Base-by-base conservation (phyloP, 2,329 filamentous ascomycete genomes). In the Fusarium staphyleae region DNA sequence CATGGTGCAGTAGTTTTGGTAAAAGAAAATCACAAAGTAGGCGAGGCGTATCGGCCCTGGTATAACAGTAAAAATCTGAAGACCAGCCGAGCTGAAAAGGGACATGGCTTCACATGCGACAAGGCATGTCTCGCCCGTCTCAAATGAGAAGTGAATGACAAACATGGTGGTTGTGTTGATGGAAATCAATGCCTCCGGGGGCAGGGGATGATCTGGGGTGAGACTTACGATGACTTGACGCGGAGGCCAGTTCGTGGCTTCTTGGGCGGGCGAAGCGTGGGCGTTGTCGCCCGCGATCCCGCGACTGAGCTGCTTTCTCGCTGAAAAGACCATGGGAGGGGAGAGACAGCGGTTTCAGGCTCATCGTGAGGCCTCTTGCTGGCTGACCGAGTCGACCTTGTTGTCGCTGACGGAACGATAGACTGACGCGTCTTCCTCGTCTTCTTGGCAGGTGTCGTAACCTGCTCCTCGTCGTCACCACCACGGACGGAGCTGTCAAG, bases 191-290 rank as follows among this genome's bases (percentile, higher is more conserved):
- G 47, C 35, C 26, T 24, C 32, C 44, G 19, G 24, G 26, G 26
- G 28, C 37, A 16, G 36, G 15, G 41, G 34, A 47, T 37, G 35
- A 34, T 39, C 40, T 36, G 44, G 41, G 37, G 33, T 56, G 64
- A 63, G 57, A 86, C 85, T 82, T 77, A 87, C 87, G 87, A 89
- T 72, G 81, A 83, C 75, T 89, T 89, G 68, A 88, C 81, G 62
- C 87, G 85, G 54, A 84, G 78, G 32, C 85, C 85, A 46, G 80
- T 81, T 69, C 84, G 82, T 42, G 79, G 76, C 72, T 82, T 87
- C 78, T 87, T 87, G 54, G 77, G 73, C 26, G 83, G 78, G 33
- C 81, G 82, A 48, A 80, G 75, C 35, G 80, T 77, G 6, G 86
- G 86, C 26, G 86, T 88, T 48, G 78, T 82, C 49, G 84, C 83